Base-by-base conservation (phyloP, 1,139 yeast species). In the Meyerozyma carpophila region DNA sequence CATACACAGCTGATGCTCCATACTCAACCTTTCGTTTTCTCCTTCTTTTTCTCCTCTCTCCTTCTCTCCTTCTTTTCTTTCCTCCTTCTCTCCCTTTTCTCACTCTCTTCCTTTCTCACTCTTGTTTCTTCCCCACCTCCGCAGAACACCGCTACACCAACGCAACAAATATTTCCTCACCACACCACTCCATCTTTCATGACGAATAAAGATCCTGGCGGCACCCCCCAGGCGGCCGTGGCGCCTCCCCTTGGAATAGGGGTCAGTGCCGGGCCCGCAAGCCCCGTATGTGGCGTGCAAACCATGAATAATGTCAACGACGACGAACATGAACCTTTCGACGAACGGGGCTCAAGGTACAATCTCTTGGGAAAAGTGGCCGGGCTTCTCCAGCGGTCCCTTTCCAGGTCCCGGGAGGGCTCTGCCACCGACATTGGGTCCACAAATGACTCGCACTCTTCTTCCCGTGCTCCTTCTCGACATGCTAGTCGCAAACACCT, bases 301-400 rank as follows among this genome's bases (percentile, higher is more conserved):
- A 31, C 34, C n/a, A 13, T 16, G 20, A 13, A 13, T 1, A 31
- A 16, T 13, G 16, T 13, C 34, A 9, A 8, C 5, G 37, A 34
- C 4, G 37, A 21, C 37, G 37, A 34, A 9, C 25, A 34, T 9
- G 26, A 10, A 10, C 26, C 25, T 9, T 8, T 7, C 3, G 58
- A 52, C 34, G 53, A 50, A 45, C 43, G 47, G 32, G 57, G 52
- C 39, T 48, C 57, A 37, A 55, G 65, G 40, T 63, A 56, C 43
- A 61, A 56, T 46, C 41, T 65, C 8, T 56, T 67, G 27, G 66
- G 67, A 13, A 68, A 65, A 49, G 68, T 67, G 28, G 55, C 68
- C 24, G 67, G 68, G 11, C 50, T 66, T 42, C 53, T 66, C 37
- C 65, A 61, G 26, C 55, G 57, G 41, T 51, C 62, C 2, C 47